Evolutionary conservation across 495 filamentous ascomycete species (phyloP).

Genomic region (Aspergillus mulundensis): DNA sequence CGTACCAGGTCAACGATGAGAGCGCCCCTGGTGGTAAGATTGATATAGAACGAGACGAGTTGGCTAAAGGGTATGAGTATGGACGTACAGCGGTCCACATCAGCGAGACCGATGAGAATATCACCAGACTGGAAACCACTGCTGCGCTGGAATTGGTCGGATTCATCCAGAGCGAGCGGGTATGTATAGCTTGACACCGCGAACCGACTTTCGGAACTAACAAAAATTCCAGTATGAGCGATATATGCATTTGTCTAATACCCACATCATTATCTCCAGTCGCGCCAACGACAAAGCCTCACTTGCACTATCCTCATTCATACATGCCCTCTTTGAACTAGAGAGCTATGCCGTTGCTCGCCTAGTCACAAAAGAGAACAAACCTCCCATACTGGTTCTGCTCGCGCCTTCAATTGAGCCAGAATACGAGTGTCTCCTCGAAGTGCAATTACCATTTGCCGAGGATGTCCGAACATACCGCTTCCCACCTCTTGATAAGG

Average conservation of each 20-base stretch:
- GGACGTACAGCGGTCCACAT: conserved; percentile 90
- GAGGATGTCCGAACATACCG: conserved; percentile 87
- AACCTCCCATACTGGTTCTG: conserved; percentile 71
- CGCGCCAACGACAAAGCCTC: conserved; percentile 68
- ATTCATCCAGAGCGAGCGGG: conserved; percentile 72
- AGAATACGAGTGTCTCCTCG: conserved; percentile 83
- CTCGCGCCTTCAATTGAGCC: conserved; percentile 77
- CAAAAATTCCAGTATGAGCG: conserved; percentile 62
- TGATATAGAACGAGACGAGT: conserved; percentile 76
- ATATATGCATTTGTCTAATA: conserved; percentile 78
- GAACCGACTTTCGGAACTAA: conserved; percentile 8
- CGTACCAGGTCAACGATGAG: conserved; percentile 76
- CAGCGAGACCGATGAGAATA: conserved; percentile 72
- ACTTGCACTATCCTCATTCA: conserved; percentile 83
- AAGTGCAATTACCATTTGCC: conserved; percentile 88
- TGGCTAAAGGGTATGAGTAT: conserved; percentile 92
- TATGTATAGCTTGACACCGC: conserved; percentile 29
- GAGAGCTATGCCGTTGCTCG: conserved; percentile 86
- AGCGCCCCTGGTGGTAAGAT: conserved; percentile 71
- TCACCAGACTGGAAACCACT: conserved; percentile 74
- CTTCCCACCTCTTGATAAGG: conserved; percentile 85
- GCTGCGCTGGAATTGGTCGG: conserved; percentile 77
- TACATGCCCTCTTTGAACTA: conserved; percentile 80
- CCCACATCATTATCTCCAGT: conserved; percentile 68
- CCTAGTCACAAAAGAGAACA: conserved; percentile 75